A percentile compares a stretch with the other conserved stretches of the same genome.
phyloP scores from a whole-genome alignment of 495 filamentous ascomycete species.

The Glarea lozoyensis region DNA sequence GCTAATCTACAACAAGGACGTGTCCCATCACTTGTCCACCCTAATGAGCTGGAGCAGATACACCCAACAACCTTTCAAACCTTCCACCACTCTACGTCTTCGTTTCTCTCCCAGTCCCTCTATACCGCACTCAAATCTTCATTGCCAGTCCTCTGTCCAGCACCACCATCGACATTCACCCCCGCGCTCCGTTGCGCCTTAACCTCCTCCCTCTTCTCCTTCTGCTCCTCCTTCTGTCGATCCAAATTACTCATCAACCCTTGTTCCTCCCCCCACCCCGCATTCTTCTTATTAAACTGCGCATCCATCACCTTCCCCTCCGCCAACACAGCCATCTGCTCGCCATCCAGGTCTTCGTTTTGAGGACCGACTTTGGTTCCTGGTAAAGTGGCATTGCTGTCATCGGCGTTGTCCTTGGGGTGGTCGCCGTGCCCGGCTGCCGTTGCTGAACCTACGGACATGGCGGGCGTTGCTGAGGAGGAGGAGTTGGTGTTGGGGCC shows the following conservation, averaged over 20 bases:
- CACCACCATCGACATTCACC: slow-evolving; percentile 14
- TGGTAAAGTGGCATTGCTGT: slow-evolving; percentile 17
- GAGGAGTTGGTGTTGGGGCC: slow-evolving; percentile 8
- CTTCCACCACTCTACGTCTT: too few species aligned
- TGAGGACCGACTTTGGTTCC: slow-evolving; percentile 14
- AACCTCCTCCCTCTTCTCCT: slow-evolving; percentile 14
- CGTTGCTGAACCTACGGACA: slow-evolving; percentile 17
- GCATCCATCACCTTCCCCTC: slow-evolving; percentile 21
- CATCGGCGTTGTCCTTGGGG: slow-evolving; percentile 14
- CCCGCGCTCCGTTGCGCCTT: slow-evolving; percentile 9
- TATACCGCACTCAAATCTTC: slow-evolving; percentile 14
- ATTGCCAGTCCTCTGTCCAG: slow-evolving; percentile 10
- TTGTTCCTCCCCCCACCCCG: slow-evolving; percentile 19
- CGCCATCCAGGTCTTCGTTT: slow-evolving; percentile 19
- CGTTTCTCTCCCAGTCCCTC: too few species aligned
- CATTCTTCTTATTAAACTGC: slow-evolving; percentile 20
- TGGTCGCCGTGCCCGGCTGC: slow-evolving; percentile 19
- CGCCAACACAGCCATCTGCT: slow-evolving; percentile 13
- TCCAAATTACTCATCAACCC: slow-evolving; percentile 19
- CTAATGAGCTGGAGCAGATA: too few species aligned
- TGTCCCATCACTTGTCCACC: too few species aligned
- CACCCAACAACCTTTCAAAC: too few species aligned
- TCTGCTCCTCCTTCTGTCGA: slow-evolving; percentile 20
- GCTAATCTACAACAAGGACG: too few species aligned
- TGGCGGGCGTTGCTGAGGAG: slow-evolving; percentile 10